Base-by-base conservation (phyloP, 805 yeast species). In the Wickerhamiella azymoides region DNA sequence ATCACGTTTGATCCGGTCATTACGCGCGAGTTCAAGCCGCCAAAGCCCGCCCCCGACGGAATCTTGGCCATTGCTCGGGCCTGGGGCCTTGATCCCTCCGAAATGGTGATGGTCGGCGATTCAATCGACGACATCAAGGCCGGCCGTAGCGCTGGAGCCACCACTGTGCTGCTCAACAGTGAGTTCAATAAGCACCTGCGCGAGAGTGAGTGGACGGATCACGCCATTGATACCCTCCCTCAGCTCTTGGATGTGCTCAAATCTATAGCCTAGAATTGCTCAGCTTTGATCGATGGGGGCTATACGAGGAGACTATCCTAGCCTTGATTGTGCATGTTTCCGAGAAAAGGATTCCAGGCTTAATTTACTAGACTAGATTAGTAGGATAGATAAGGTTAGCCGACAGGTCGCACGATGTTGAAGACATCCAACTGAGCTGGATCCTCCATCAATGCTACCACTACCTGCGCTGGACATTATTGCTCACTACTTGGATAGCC, bases 31-130 rank as follows among this genome's bases (percentile, higher is more conserved):
- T 80, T 79, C 56, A 60, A 65, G 37, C 85, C 85, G 0, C 74
- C 85, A 13, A 80, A 80, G 54, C 86, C 86, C 1, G 66, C 73
- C 10, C 82, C 84, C 0, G 73, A 70, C 38, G 84, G 85, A 2
- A 57, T 80, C 36, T 56, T 73, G 17, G 73, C 76, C 51, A 78
- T 80, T 19, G 73, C 79, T 2, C 49, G 63, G 33, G 43, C 53
- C 3, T 74, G 81, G 77, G 66, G 65, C 1, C 41, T 72, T 14
- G 52, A 59, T 1, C 74, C 81, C 0, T 52, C 59, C 14, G 64
- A 71, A 35, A 50, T 79, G 26, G 56, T 79, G 5, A 80, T 80
- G 86, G 80, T 80, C 13, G 88, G 88, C 10, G 86, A 80, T 56
- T 79, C 85, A 0, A 59, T 66, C 36, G 86, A 80, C 59, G 88